Percentiles rank a stretch among this genome's conserved stretches.
Conservation (phyloP, 129 eudicot species). For the Solidago caesia region DNA sequence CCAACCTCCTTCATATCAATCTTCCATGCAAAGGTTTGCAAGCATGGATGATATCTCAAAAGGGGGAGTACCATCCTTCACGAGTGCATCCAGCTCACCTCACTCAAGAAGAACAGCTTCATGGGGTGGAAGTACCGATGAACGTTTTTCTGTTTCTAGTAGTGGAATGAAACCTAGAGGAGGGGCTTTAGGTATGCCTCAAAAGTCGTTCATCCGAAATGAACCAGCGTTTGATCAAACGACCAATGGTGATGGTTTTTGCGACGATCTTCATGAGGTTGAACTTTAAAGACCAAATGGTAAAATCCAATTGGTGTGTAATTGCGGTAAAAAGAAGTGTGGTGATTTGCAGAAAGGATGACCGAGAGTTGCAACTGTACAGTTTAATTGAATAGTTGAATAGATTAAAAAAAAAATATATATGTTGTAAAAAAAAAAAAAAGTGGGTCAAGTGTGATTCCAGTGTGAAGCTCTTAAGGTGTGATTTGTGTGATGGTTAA, state of each 20-base stretch:
- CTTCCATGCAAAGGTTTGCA: slow-evolving; percentile 68
- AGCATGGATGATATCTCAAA: slow-evolving; percentile 66
- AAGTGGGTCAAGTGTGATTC: too few species aligned
- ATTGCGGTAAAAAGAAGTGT: slow-evolving; percentile 26
- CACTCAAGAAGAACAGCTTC: slow-evolving; percentile 82
- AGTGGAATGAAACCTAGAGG: slow-evolving; percentile 45
- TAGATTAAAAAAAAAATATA: too few species aligned
- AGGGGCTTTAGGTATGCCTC: slow-evolving; percentile 50
- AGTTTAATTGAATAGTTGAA: too few species aligned
- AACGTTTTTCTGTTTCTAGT: slow-evolving; percentile 37
- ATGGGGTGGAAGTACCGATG: slow-evolving; percentile 69
- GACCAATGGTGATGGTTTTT: slow-evolving; percentile 48
- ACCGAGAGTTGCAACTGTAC: slow-evolving; percentile 34
- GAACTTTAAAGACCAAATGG: slow-evolving; percentile 41
- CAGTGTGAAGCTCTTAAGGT: too few species aligned
- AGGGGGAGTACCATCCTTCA: slow-evolving; percentile 31
- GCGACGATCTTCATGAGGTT: slow-evolving; percentile 83
- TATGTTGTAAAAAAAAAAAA: too few species aligned
- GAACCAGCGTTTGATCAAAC: slow-evolving; percentile 29
- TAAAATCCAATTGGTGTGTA: background rate
- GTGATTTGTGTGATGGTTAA: background rate
- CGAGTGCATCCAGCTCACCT: slow-evolving; percentile 38
- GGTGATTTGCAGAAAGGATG: slow-evolving; percentile 23
- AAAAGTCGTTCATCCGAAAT: slow-evolving; percentile 34
- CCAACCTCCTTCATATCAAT: slow-evolving; percentile 45